A percentile compares a stretch with the other conserved stretches of the same genome.
These are phyloP conservation scores for Coniophora puteana DNA, from an alignment of 1,284 basidiomycete genomes.

Conservation along the genomic window DNA sequence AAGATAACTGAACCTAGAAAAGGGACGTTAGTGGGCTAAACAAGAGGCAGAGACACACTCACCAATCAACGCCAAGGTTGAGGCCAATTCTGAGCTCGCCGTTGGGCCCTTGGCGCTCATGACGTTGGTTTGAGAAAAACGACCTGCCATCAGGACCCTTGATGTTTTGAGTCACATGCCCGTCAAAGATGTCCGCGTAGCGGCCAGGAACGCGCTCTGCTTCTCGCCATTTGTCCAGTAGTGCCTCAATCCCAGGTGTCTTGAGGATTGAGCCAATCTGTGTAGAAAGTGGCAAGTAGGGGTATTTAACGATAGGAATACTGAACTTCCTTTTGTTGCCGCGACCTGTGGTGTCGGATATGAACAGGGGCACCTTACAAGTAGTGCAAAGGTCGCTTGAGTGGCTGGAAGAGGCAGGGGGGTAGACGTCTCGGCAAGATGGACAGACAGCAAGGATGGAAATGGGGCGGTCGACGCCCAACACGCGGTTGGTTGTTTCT, in stretches of 20 bases:
- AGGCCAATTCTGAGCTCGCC: slow-evolving; percentile 5
- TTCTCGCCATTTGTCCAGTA: slow-evolving; percentile 2
- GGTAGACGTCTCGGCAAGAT: slow-evolving; percentile 3
- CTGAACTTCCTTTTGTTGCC: neutral
- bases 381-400: neutral
- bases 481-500: slow-evolving; percentile 3
- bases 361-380: slow-evolving; percentile 1
- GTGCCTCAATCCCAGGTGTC: slow-evolving; percentile 1
- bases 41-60: neutral
- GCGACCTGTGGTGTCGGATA: neutral
- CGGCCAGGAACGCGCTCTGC: neutral
- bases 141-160: neutral
- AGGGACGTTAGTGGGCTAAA: neutral
- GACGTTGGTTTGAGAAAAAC: slow-evolving; percentile 1
- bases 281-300: slow-evolving; percentile 4
- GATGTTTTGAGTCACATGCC: slow-evolving; percentile 2
- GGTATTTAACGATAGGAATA: slow-evolving; percentile 8
- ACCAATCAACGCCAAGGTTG: slow-evolving; percentile 1
- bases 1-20: slow-evolving; percentile 28
- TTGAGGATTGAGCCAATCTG: slow-evolving; percentile 4
- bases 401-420: neutral
- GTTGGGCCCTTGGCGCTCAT: neutral
- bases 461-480: slow-evolving; percentile 1
- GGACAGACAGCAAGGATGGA: slow-evolving; percentile 3
- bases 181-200: slow-evolving; percentile 8